Base-by-base conservation (phyloP, 306 rosid species). In the Malus asiatica region DNA sequence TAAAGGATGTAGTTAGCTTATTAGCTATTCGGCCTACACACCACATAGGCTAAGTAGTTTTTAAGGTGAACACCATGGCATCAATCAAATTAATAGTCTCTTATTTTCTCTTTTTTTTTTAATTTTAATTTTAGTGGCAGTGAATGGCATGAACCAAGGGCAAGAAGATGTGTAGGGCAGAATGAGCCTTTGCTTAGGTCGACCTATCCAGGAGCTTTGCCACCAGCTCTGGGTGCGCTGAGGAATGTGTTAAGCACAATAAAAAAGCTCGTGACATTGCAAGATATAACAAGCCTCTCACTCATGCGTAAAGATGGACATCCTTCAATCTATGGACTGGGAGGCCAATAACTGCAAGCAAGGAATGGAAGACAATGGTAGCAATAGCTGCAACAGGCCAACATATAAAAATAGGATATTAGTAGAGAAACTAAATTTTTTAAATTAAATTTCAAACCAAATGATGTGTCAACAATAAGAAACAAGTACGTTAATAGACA, bases 261-360 rank as follows among this genome's bases (percentile, higher is more conserved):
- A 2, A 86, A 64, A 67, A 90, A 83, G 27, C 93, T 97, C 0
- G 90, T 95, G 6, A 81, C 87, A 2, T 32, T 30, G 33, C 33
- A 2, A 30, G 33, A 30, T 30, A 30, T 30, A 30, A 30, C 33
- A 30, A 30, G 3, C 33, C 33, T 30, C 33, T 30, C 33, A 30
- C 33, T 30, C 33, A 0, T 30, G 33, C 33, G 33, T 4, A 92
- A 90, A 82, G 98, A 95, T 77, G 97, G 90, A 0, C 98, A 95
- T 45, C 98, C 98, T 76, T 95, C 97, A 0, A 70, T 78, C 27
- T 95, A 90, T 80, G 98, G 97, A 9, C 77, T 90, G 5, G 75
- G 57, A 20, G 96, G 95, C 8, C 12, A 29, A 29, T 2, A 29
- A 29, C 30, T 29, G 4, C 32, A 30, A 30, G 32, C 32, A 30